Evolutionary conservation across 306 rosid species (phyloP), one percentile per base, ranked within the genome.

Genomic region (Arachis stenosperma): DNA sequence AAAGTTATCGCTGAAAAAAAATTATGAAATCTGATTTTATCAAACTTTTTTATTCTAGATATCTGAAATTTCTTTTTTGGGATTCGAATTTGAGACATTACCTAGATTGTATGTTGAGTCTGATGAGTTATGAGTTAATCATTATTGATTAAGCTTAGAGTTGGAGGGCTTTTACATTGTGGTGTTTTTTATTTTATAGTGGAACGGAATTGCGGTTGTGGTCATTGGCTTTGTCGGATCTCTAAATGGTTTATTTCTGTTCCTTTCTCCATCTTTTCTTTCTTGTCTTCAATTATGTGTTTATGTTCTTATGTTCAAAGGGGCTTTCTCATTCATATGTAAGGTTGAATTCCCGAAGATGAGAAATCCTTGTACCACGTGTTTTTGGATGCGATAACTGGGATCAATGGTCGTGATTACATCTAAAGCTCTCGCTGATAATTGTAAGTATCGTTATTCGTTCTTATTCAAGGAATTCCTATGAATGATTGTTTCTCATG

Each of bases 41-140:
- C 29, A 54, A 55, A 70, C 71, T 3, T 42, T 54, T 52, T 1
- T 5, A n/a, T 5, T 36, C 44, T 27, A 0, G 3, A 10, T 10
- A 8, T 2, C 61, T 39, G 22, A 50, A 3, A 9, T 37, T 37
- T 39, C 6, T 11, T 66, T 22, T 30, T 8, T 9, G 10, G 11
- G 11, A 39, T 10, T 29, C 72, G 41, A 3, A 50, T 48, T 61
- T 2, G 12, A 59, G 0, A 74, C 62, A 74, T 61, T 39, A 62
- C 63, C 46, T 75, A 63, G 80, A 27, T 7, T 80, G 77, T 74
- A 79, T 33, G 13, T 10, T 52, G 54, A 48, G 54, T 14, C 43
- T 69, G 5, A 39, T 63, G 84, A 74, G 42, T 74, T 61, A 50
- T 63, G 84, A 74, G 51, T 79, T 61, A 22, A 58, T 75, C 65